A percentile compares a stretch with the other conserved stretches of the same genome.
Evolutionary conservation across 805 yeast genomes (phyloP).

Genomic region (Candida loeiensis): DNA sequence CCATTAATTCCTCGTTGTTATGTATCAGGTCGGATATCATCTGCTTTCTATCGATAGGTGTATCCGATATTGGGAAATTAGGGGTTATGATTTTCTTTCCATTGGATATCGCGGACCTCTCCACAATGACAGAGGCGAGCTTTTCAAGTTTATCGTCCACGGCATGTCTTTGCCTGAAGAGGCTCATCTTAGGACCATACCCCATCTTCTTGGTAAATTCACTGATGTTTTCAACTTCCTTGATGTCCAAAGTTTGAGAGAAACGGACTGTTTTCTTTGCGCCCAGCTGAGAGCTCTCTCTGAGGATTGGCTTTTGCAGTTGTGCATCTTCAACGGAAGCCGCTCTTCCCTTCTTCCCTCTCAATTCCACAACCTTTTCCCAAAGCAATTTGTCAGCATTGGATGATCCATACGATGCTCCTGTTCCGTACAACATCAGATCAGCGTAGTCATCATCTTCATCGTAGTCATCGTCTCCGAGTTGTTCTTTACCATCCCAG

Average conservation of each 20-base stretch:
- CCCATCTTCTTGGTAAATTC: slow-evolving; percentile 37
- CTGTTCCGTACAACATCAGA: slow-evolving; percentile 23
- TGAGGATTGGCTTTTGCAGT: background rate
- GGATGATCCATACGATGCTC: slow-evolving; percentile 11
- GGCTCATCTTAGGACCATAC: slow-evolving; percentile 9
- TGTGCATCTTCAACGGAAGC: background rate
- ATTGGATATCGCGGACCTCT: slow-evolving; percentile 1
- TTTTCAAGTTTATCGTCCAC: slow-evolving; percentile 4
- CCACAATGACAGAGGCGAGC: background rate
- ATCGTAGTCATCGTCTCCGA: slow-evolving; percentile 21
- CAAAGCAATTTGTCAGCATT: slow-evolving; percentile 30
- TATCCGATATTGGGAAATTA: slow-evolving; percentile 1
- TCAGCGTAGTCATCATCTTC: slow-evolving; percentile 33
- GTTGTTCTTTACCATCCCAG: too few relatives aligned
- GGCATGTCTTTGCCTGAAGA: slow-evolving; percentile 12
- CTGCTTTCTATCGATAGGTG: slow-evolving; percentile 12
- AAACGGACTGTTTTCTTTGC: slow-evolving; percentile 49
- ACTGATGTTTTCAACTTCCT: slow-evolving; percentile 58
- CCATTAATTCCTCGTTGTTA: background rate
- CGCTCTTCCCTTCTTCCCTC: slow-evolving; percentile 15
- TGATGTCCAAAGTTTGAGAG: slow-evolving; percentile 50
- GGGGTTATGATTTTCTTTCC: slow-evolving; percentile 2
- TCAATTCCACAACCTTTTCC: slow-evolving; percentile 35
- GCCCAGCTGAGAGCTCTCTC: too few relatives aligned
- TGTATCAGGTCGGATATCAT: slow-evolving; percentile 14